phyloP scores from a whole-genome alignment of 2,329 filamentous ascomycete genomes.

The Sordariomycetes sp. region DNA sequence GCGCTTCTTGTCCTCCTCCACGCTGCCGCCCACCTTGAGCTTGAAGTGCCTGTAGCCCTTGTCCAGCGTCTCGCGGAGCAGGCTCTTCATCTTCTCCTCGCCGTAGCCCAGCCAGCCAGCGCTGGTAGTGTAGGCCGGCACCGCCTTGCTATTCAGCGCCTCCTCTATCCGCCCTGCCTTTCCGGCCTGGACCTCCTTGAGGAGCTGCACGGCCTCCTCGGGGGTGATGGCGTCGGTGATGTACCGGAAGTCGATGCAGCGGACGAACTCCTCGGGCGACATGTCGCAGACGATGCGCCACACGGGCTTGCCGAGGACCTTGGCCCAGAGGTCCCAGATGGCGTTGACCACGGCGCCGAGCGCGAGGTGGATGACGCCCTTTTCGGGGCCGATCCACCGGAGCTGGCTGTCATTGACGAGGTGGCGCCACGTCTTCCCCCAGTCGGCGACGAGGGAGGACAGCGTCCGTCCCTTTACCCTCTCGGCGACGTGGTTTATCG shows the following conservation, averaged over 20 bases:
- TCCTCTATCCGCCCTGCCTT: conserved; percentile 66
- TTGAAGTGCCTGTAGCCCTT: conserved; percentile 83
- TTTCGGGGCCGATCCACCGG: conserved; percentile 89
- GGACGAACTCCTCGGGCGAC: conserved; percentile 76
- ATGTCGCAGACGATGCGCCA: conserved; percentile 88
- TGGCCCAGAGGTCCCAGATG: conserved; percentile 93
- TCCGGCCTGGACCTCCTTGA: conserved; percentile 52
- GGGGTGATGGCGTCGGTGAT: conserved; percentile 89
- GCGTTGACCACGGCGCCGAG: conserved; percentile 85
- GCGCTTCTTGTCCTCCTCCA: conserved; percentile 62
- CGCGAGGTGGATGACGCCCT: conserved; percentile 87
- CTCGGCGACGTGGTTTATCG: conserved; percentile 68
- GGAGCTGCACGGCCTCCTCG: conserved; percentile 65
- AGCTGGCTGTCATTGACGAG: conserved; percentile 86
- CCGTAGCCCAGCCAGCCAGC: conserved; percentile 89
- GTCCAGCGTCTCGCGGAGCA: conserved; percentile 63
- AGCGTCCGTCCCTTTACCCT: conserved; percentile 68
- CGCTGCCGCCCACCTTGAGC: conserved; percentile 70
- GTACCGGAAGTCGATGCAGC: conserved; percentile 88
- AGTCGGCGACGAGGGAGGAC: conserved; percentile 65
- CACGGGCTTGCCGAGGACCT: conserved; percentile 73
- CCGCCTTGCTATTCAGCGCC: conserved; percentile 61
- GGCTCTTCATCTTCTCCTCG: conserved; percentile 71
- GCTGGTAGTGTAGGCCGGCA: conserved; percentile 83
- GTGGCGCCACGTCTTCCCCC: conserved; percentile 83